A percentile compares a stretch with the other conserved stretches of the same genome.
phyloP scores from a whole-genome alignment of 1,139 yeast genomes.

The Debaryomyces sp. region DNA sequence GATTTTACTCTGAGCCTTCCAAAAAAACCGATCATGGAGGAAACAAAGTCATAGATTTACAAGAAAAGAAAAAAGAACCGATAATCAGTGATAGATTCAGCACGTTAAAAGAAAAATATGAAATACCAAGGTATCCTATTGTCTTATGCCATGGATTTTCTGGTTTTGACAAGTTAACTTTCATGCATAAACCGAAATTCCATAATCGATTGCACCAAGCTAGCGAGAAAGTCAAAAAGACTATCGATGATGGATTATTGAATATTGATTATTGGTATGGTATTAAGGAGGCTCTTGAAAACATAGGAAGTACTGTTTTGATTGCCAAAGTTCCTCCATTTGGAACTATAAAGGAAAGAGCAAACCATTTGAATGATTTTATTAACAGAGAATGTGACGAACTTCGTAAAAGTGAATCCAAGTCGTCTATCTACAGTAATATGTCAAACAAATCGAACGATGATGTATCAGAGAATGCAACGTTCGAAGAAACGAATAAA shows the following conservation, averaged over 20 bases:
- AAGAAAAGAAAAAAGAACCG: constrained; percentile 5
- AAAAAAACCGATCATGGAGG: not conserved
- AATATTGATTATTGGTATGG: constrained; percentile 82
- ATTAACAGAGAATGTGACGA: constrained; percentile 46
- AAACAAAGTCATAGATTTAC: constrained; percentile 5
- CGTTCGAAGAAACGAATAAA: constrained; percentile 22
- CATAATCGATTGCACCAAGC: constrained; percentile 3
- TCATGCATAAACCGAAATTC: constrained; percentile 35
- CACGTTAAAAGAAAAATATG: constrained; percentile 25
- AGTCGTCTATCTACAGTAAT: constrained; percentile 33
- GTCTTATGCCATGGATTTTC: constrained; percentile 84
- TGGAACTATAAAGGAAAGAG: constrained; percentile 73
- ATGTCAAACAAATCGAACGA: constrained; percentile 6
- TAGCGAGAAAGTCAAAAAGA: constrained; percentile 15
- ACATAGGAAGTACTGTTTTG: constrained; percentile 66
- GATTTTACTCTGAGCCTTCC: not conserved
- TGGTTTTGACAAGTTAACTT: constrained; percentile 67
- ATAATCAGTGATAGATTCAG: constrained; percentile 15
- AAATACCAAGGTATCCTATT: constrained; percentile 58
- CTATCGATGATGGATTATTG: constrained; percentile 31
- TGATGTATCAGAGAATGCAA: not conserved
- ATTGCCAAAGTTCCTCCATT: constrained; percentile 84
- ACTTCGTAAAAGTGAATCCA: constrained; percentile 29
- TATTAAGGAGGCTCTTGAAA: constrained; percentile 60
- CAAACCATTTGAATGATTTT: constrained; percentile 55